phyloP scores from a whole-genome alignment of 495 filamentous ascomycete species.

The Chaetomium tenue region DNA sequence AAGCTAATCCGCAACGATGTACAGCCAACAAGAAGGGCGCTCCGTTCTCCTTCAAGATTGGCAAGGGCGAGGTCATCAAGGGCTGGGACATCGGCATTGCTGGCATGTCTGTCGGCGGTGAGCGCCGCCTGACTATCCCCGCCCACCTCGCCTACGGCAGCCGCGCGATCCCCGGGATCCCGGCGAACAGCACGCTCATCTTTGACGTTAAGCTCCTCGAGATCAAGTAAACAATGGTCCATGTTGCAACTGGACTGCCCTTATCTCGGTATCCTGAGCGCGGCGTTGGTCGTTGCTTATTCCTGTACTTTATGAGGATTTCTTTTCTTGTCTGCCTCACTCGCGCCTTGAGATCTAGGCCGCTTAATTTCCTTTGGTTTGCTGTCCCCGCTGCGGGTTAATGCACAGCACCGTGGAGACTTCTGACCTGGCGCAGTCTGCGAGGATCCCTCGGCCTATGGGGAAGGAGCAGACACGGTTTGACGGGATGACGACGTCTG shows the following conservation, averaged over 20 bases:
- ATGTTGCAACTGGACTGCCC: constrained; percentile 2
- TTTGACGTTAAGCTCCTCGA: constrained; percentile 91
- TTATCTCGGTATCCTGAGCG: constrained; percentile 20
- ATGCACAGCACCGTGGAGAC: constrained; percentile 28
- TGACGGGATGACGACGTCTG: constrained; percentile 49
- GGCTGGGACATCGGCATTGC: constrained; percentile 94
- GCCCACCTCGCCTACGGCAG: constrained; percentile 82
- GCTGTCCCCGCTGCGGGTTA: constrained; percentile 20
- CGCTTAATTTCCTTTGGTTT: constrained; percentile 25
- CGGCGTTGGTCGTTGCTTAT: constrained; percentile 15
- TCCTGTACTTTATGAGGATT: constrained; percentile 25
- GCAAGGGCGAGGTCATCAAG: constrained; percentile 93
- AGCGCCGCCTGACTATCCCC: constrained; percentile 87
- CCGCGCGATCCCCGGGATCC: constrained; percentile 75
- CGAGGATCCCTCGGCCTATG: constrained; percentile 39
- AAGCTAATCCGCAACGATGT: constrained; percentile 34
- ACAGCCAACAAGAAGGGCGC: constrained; percentile 97
- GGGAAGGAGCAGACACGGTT: constrained; percentile 44
- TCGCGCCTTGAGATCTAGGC: constrained; percentile 9
- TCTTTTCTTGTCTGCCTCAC: constrained; percentile 14
- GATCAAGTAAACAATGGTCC: constrained; percentile 50
- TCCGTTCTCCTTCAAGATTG: constrained; percentile 92
- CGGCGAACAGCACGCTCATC: constrained; percentile 80
- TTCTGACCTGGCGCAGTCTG: constrained; percentile 44
- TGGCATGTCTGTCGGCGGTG: constrained; percentile 89